Evolutionary conservation across 2,329 filamentous ascomycete genomes (phyloP), one percentile per base, ranked within the genome.

Genomic region (Lachnellula subtilissima): DNA sequence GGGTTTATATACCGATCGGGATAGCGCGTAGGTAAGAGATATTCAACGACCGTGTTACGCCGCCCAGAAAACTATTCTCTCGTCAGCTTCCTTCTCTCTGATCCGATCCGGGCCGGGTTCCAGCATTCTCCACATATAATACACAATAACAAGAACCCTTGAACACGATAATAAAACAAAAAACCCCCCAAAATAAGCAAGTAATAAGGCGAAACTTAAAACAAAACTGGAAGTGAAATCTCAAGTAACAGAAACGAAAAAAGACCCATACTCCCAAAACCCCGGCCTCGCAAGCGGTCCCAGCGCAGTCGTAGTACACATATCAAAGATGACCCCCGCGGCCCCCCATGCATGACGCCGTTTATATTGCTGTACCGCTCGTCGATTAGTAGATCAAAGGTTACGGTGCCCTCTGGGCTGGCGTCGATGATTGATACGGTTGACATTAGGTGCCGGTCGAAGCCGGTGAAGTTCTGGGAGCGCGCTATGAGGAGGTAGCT

Each of bases 291-390:
- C 71, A 12, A 81, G 50, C 1, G 78, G 76, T 42, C 76, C 78
- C 17, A 81, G 67, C 1, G 78, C 76, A 12, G 72, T 72, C 0
- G 76, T 79, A 4, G 77, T 81, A 53, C 75, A 73, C 68, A 83
- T 78, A 63, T 85, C 82, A 57, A 81, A 80, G 45, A 82, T 77
- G 5, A 79, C 69, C 0, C 77, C 75, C 2, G 78, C 78, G 2
- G 78, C 78, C 6, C 79, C 19, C 80, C 80, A 63, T 83, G 80
- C 59, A 83, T 72, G 35, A 75, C 77, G 1, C 73, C 73, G 35
- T 72, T 70, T 46, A 72, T 64, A 65, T 82, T 82, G 58, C 74
- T 73, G 52, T 80, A 75, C 48, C 68, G 65, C 11, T 65, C 63
- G 9, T 74, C 71, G 15, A 80, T 75, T 3, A 63, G 68, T 57